Evolutionary conservation across 768 basidiomycete species (phyloP), one percentile per base, ranked within the genome.

Genomic region (Atractiella rhizophila): DNA sequence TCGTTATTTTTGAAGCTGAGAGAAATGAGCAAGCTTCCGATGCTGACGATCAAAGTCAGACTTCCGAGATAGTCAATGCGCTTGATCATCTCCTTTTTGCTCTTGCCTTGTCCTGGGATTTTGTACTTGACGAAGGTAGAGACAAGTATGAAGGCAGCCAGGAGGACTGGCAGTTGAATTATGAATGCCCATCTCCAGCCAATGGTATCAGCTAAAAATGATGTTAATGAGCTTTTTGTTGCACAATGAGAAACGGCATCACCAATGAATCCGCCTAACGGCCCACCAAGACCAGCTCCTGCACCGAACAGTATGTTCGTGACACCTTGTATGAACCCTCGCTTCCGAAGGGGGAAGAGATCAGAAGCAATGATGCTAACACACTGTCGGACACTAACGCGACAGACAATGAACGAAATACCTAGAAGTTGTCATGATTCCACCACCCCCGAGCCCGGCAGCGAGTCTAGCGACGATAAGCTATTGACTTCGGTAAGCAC

Each of bases 241-340:
- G n/a, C n/a, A n/a, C n/a, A n/a, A n/a, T n/a, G n/a, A n/a, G n/a
- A n/a, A n/a, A n/a, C n/a, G n/a, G n/a, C n/a, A n/a, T n/a, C n/a
- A n/a, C n/a, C 39, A 11, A 55, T 49, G 39, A 49, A 44, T 1
- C 54, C 60, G 16, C 63, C 63, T 0, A 61, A 40, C 0, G 62
- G 60, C 2, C 62, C 61, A 1, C 55, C 59, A 20, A 55, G 46
- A 0, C 61, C 62, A 1, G 54, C 50, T 41, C 85, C 85, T 39
- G 80, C 62, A 31, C 83, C 85, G 55, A 71, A 88, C 47, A 81
- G 51, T 52, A 49, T 29, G 40, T 56, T 58, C 3, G 44, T 73
- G 64, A 82, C 66, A 42, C 85, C 85, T 57, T 96, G 88, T 54
- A 83, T 88, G 8, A 88, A 59, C 2, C 82, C 86, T 39, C 86